Evolutionary conservation across 495 filamentous ascomycete genomes (phyloP).

Genomic region (Penicillium cinerascens): DNA sequence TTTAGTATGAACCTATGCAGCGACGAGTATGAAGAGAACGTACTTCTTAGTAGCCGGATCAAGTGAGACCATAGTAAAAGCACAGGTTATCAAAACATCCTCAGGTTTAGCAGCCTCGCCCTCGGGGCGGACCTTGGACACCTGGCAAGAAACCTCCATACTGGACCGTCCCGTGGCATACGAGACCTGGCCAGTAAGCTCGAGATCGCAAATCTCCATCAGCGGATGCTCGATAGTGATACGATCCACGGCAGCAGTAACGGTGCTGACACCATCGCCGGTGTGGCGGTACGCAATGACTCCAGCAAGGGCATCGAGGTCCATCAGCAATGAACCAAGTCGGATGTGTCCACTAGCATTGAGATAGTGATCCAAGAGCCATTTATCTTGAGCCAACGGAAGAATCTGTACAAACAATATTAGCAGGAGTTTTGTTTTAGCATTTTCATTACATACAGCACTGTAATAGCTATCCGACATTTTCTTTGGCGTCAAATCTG

Average conservation of each 20-base stretch:
- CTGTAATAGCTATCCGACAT: constrained; percentile 64
- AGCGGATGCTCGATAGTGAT: constrained; percentile 73
- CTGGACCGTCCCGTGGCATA: constrained; percentile 77
- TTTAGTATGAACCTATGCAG: constrained; percentile 14
- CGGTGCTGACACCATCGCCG: constrained; percentile 69
- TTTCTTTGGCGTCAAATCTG: constrained; percentile 55
- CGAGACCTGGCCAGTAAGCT: constrained; percentile 74
- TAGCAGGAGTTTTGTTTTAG: not conserved
- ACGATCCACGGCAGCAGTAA: constrained; percentile 77
- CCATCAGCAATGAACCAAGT: constrained; percentile 73
- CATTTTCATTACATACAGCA: constrained; percentile 43
- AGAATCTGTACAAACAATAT: constrained; percentile 47
- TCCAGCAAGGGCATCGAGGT: constrained; percentile 77
- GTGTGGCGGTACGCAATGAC: constrained; percentile 82
- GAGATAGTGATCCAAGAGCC: constrained; percentile 66
- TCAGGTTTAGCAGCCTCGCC: constrained; percentile 58
- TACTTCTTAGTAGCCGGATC: constrained; percentile 70
- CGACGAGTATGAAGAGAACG: constrained; percentile 12
- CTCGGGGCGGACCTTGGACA: constrained; percentile 58
- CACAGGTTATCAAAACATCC: constrained; percentile 73
- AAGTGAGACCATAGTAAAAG: constrained; percentile 82
- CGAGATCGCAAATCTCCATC: constrained; percentile 75
- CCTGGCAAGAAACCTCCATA: constrained; percentile 77
- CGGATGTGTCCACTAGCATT: constrained; percentile 65
- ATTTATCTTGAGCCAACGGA: constrained; percentile 65